Percentiles rank a stretch among this genome's conserved stretches.
These are phyloP conservation scores for Babesia gibsoni DNA, from an alignment of 169 alveolate genomes.

Conservation along the genomic window DNA sequence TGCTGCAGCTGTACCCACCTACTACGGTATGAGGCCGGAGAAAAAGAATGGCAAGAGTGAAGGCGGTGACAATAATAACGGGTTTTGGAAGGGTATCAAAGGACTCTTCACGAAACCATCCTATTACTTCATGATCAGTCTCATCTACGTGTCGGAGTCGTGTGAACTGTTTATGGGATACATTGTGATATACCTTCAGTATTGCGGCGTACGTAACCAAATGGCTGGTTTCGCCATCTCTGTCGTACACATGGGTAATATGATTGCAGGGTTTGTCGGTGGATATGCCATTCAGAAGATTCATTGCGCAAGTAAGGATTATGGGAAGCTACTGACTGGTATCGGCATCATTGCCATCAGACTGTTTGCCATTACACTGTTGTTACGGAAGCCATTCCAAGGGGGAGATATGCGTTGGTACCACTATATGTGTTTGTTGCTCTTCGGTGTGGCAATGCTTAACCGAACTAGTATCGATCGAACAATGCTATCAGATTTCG, in stretches of 20 bases:
- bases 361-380: slow-evolving; percentile 65
- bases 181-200: slow-evolving; percentile 86
- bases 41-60: too few species aligned
- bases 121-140: slow-evolving; percentile 21
- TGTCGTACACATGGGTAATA: slow-evolving; percentile 79
- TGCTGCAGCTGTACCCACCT: not conserved
- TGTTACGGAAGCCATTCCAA: slow-evolving; percentile 67
- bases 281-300: slow-evolving; percentile 82
- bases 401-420: slow-evolving; percentile 55
- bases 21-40: not conserved
- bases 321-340: slow-evolving; percentile 86
- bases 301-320: slow-evolving; percentile 73
- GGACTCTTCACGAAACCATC: slow-evolving; percentile 26
- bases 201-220: slow-evolving; percentile 81
- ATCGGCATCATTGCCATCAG: slow-evolving; percentile 70
- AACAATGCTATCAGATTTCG: slow-evolving; percentile 86
- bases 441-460: slow-evolving; percentile 83
- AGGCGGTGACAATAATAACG: too few species aligned
- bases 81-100: too few species aligned
- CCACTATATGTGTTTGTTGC: slow-evolving; percentile 63
- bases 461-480: slow-evolving; percentile 89
- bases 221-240: slow-evolving; percentile 83
- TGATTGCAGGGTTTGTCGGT: slow-evolving; percentile 87
- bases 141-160: slow-evolving; percentile 78
- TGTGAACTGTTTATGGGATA: slow-evolving; percentile 87